These are phyloP conservation scores for Trebouxia sp. DNA, from an alignment of 139 green algal genomes.

Conservation along the genomic window DNA sequence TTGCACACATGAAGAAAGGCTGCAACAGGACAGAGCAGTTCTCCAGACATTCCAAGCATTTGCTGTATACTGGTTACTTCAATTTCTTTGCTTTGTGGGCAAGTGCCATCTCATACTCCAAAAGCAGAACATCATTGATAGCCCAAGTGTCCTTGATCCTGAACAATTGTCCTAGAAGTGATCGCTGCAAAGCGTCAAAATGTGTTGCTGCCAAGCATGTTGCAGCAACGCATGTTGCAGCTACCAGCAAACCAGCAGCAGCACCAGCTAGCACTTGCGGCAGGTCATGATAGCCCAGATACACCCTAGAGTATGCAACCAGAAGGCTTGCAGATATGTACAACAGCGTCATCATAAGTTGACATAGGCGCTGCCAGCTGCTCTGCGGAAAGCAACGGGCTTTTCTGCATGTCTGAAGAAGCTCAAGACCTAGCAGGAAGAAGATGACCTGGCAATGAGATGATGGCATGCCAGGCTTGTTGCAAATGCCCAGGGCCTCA, in stretches of 20 bases:
- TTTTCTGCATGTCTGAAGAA: background rate
- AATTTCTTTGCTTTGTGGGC: background rate
- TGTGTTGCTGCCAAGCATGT: background rate
- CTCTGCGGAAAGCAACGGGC: background rate
- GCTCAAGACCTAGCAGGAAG: background rate
- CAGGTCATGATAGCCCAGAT: slow-evolving; percentile 9
- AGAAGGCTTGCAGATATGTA: background rate
- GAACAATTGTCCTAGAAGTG: background rate
- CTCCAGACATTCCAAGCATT: no score
- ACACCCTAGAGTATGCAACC: slow-evolving; percentile 7
- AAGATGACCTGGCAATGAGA: slow-evolving; percentile 14
- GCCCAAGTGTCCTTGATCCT: background rate
- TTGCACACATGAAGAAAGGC: no score
- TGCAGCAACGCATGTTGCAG: background rate
- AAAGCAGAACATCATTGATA: background rate
- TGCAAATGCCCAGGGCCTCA: slow-evolving; percentile 11
- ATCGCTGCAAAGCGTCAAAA: background rate
- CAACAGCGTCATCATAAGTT: background rate
- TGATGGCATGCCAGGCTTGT: slow-evolving; percentile 22
- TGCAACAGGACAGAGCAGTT: no score
- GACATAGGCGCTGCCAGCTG: background rate
- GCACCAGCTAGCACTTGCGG: slow-evolving; percentile 1
- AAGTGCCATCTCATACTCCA: background rate
- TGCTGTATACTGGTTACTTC: background rate
- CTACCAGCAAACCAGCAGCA: background rate